Evolutionary conservation across 2,329 filamentous ascomycete genomes (phyloP).

Genomic region (Sphaerostilbella broomeana): DNA sequence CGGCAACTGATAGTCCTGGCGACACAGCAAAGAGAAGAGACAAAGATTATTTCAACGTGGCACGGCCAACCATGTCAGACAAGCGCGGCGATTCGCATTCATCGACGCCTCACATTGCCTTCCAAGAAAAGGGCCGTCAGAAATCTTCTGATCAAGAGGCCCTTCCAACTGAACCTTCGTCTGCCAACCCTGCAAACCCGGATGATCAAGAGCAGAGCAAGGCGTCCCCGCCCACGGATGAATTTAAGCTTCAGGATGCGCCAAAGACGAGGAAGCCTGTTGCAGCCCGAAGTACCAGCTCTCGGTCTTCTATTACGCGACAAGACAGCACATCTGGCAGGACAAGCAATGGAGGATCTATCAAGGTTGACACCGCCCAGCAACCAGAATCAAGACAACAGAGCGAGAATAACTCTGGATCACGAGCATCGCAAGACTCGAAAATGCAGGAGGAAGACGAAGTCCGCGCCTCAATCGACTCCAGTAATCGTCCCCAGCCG

Average conservation of each 20-base stretch:
- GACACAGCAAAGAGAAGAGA: constrained; percentile 44
- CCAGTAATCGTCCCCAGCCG: constrained; percentile 34
- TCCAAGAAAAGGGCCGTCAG: constrained; percentile 75
- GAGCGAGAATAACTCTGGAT: constrained; percentile 28
- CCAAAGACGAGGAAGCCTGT: constrained; percentile 55
- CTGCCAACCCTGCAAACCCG: constrained; percentile 42
- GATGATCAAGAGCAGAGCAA: constrained; percentile 21
- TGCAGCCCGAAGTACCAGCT: constrained; percentile 36
- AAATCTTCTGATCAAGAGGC: constrained; percentile 55
- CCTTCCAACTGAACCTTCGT: constrained; percentile 43
- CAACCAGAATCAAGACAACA: constrained; percentile 29
- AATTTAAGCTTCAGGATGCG: constrained; percentile 75
- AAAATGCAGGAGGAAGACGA: constrained; percentile 51
- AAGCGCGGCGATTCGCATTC: constrained; percentile 43
- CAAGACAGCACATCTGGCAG: constrained; percentile 30
- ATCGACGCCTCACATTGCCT: constrained; percentile 82
- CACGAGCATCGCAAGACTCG: constrained; percentile 54
- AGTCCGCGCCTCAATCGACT: constrained; percentile 35
- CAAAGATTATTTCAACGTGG: constrained; percentile 54
- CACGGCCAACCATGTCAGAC: constrained; percentile 34
- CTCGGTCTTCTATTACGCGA: constrained; percentile 35
- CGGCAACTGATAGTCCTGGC: constrained; percentile 40
- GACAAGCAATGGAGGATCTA: constrained; percentile 27
- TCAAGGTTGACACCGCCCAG: constrained; percentile 21
- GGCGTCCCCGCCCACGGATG: constrained; percentile 30